phyloP scores from a whole-genome alignment of 2,329 filamentous ascomycete species.

The Rutstroemia sp. region DNA sequence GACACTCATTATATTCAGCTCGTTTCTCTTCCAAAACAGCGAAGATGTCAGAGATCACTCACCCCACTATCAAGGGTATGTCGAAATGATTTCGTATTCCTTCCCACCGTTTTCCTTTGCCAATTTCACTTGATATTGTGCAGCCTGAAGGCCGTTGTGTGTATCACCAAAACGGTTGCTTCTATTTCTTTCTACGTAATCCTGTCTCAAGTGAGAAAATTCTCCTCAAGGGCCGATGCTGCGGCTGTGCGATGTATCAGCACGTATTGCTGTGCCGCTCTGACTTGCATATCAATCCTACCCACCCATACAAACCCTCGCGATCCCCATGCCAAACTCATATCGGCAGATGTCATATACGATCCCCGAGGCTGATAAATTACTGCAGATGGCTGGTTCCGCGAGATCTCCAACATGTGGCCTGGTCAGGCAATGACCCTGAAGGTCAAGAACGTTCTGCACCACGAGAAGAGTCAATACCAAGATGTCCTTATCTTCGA shows the following conservation, averaged over 20 bases:
- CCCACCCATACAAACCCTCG: no score
- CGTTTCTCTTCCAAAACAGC: neutral
- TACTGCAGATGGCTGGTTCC: conserved; percentile 93
- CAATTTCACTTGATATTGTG: neutral
- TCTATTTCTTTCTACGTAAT: neutral
- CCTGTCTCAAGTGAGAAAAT: conserved; percentile 3
- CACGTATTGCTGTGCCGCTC: neutral
- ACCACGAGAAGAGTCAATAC: conserved; percentile 99
- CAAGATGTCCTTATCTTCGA: conserved; percentile 99
- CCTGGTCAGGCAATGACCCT: conserved; percentile 97
- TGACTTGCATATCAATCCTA: neutral
- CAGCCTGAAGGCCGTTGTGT: no score
- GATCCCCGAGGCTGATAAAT: conserved; percentile 11
- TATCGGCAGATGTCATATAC: conserved; percentile 4
- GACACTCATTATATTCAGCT: neutral
- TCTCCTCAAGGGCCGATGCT: neutral
- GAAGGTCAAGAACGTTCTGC: conserved; percentile 93
- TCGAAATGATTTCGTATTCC: conserved; percentile 12
- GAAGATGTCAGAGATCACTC: conserved; percentile 46
- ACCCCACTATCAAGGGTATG: conserved; percentile 52
- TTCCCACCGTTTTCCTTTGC: neutral
- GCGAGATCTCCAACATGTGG: conserved; percentile 98
- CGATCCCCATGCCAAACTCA: no score
- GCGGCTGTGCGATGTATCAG: neutral
- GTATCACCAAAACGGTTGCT: no score